Evolutionary conservation across 768 basidiomycete species (phyloP), one percentile per base, ranked within the genome.

Genomic region (Russula emetica): DNA sequence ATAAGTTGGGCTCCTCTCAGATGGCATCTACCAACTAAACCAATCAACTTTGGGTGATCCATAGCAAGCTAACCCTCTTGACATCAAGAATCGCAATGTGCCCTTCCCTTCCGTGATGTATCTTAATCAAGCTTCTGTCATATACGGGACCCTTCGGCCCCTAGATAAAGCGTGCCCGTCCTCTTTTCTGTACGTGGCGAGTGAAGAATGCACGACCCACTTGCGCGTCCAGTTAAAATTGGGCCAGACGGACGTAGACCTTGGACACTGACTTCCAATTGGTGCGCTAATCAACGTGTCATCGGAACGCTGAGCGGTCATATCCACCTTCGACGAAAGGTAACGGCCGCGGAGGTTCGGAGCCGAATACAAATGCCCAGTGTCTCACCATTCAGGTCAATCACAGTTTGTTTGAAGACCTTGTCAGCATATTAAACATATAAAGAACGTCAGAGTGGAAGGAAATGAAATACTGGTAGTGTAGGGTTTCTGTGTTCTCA

Each of bases 281-380:
- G 82, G 80, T 1, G 80, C 74, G 54, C 73, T 79, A 63, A 74
- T 71, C 1, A 62, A 64, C 28, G 75, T 63, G 18, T 76, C 78
- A 16, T 73, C 60, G 45, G 75, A 69, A 69, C 90, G 34, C 34
- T 34, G 34, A 34, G 34, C 34, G 34, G 34, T 11, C 34, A 34
- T 34, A 75, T 95, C 90, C 60, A 84, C 89, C 69, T 96, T 96
- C 2, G 87, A 90, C 1, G 91, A 85, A 53, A 97, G 76, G 73
- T 93, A 94, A 51, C 85, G 80, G 7, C 88, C 91, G 9, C 82
- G 78, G 73, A 85, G 80, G 52, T 83, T 75, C 3, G 84, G 86
- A 3, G 76, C 84, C 40, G 40, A 42, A 2, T 11, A 34, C 34
- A 13, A 11, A 11, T 34, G 2, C 34, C 32, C 34, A 34, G 34